phyloP scores from a whole-genome alignment of 768 basidiomycete species.

The Hysterangium stoloniferum region DNA sequence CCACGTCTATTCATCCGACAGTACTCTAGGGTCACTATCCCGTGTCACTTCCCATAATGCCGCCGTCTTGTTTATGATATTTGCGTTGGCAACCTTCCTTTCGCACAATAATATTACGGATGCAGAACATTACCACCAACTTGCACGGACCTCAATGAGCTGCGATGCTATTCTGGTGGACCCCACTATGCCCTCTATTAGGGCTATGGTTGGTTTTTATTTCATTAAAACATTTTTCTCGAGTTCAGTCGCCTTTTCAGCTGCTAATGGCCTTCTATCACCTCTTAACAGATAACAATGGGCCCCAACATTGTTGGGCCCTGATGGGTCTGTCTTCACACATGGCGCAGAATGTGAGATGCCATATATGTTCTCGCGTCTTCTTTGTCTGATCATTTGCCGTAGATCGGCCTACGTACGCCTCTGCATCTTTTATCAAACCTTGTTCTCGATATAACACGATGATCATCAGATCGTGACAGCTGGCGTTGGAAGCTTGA shows the following conservation, averaged over 20 bases:
- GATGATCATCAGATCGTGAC: conserved; percentile 41
- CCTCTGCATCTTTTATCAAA: conserved; percentile 7
- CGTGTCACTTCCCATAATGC: conserved; percentile 43
- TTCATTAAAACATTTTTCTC: conserved; percentile 17
- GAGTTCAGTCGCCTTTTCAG: conserved; percentile 18
- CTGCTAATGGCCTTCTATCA: conserved; percentile 40
- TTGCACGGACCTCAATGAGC: conserved; percentile 46
- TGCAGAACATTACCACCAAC: conserved; percentile 53
- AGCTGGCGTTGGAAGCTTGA: conserved; percentile 53
- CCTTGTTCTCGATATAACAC: neutral
- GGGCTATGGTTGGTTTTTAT: conserved; percentile 41
- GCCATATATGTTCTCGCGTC: neutral
- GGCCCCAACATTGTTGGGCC: conserved; percentile 44
- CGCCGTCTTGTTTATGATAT: conserved; percentile 55
- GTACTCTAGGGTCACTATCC: neutral
- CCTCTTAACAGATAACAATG: conserved; percentile 43
- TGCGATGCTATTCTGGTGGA: conserved; percentile 39
- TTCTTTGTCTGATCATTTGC: neutral
- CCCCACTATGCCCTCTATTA: conserved; percentile 48
- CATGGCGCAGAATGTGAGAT: conserved; percentile 51
- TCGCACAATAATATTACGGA: conserved; percentile 40
- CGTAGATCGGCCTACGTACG: conserved; percentile 50
- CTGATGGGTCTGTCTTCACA: conserved; percentile 53
- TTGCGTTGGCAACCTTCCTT: conserved; percentile 60
- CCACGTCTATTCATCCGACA: conserved; percentile 35